Evolutionary conservation across 345 rosid genomes (phyloP).

Genomic region (Eucalyptus cloeziana): DNA sequence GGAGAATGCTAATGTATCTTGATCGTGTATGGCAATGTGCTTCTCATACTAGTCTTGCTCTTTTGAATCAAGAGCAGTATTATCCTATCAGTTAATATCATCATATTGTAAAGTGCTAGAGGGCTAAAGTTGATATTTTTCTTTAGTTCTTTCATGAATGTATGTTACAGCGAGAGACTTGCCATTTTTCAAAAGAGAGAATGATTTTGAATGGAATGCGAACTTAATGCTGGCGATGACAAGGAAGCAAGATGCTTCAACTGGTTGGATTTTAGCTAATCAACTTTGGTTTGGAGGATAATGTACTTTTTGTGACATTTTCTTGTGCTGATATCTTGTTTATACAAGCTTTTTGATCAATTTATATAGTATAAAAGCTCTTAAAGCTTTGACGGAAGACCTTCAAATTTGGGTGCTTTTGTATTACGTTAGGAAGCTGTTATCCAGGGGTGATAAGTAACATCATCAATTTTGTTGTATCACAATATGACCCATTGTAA

Average conservation of each 20-base stretch:
- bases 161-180: background rate
- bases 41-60: background rate
- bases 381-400: background rate
- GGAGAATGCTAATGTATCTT: constrained; percentile 56
- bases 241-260: background rate
- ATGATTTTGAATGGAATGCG: background rate
- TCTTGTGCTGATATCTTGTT: background rate
- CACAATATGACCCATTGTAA: background rate
- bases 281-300: background rate
- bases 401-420: fast-evolving
- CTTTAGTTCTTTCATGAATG: background rate
- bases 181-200: background rate
- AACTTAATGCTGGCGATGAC: background rate
- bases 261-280: background rate
- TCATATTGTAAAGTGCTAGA: background rate
- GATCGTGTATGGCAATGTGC: background rate
- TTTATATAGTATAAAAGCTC: background rate
- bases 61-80: background rate
- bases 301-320: background rate
- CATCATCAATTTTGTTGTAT: background rate
- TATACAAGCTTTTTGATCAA: background rate
- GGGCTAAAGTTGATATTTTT: background rate
- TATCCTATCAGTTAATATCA: background rate
- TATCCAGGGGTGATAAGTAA: background rate
- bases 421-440: background rate